Conservation (phyloP, 2,329 filamentous ascomycete genomes). For the Lachnellula hyalina region DNA sequence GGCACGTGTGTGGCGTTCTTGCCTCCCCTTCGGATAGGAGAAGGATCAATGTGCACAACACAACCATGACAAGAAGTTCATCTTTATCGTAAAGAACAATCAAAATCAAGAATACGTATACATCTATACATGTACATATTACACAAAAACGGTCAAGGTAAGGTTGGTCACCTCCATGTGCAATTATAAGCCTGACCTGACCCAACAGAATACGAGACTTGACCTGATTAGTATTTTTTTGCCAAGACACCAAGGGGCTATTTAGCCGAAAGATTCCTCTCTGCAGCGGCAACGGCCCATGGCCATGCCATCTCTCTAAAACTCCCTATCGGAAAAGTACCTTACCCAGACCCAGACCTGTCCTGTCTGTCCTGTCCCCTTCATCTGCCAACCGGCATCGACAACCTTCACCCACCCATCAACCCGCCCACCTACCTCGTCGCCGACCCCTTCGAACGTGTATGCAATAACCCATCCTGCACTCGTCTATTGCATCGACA, state of each 20-base stretch:
- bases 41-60: too few relatives aligned
- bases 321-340: constrained; percentile 15
- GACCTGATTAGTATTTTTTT: not conserved
- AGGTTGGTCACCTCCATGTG: too few relatives aligned
- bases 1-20: too few relatives aligned
- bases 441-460: constrained; percentile 15
- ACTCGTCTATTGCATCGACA: constrained; percentile 16
- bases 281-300: not conserved
- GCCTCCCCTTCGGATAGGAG: too few relatives aligned
- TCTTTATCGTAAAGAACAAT: too few relatives aligned
- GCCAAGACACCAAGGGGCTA: constrained; percentile 7
- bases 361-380: constrained; percentile 1
- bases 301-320: not conserved
- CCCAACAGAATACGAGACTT: not conserved
- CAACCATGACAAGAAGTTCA: too few relatives aligned
- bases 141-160: not conserved
- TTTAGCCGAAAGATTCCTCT: constrained; percentile 6
- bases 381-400: constrained; percentile 9
- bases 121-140: not conserved
- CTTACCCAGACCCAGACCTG: constrained; percentile 9
- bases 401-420: constrained; percentile 7
- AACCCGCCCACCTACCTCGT: not conserved
- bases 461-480: constrained; percentile 13
- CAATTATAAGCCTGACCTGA: not conserved
- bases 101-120: too few relatives aligned